Evolutionary conservation across 305 asterid genomes (phyloP), one percentile per base, ranked within the genome.

Genomic region (Solanum hybrid): DNA sequence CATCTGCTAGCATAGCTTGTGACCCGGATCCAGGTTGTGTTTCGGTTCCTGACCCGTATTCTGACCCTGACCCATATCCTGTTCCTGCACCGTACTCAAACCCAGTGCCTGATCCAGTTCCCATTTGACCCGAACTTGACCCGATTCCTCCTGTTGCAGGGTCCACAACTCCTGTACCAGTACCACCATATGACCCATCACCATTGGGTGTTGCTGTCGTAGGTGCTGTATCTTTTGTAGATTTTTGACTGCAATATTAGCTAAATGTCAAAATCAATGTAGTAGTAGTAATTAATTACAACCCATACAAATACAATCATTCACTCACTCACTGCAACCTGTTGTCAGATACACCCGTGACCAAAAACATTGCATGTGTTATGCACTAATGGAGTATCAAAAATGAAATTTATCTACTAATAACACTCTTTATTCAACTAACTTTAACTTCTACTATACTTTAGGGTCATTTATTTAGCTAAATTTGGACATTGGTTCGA

Each of bases 141-240:
- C 33, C 78, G 28, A 87, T 40, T 26, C 85, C 90, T 33, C 88
- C 90, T 20, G 89, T 22, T 84, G 86, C 18, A 5, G 91, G 89
- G 80, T 75, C 90, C 24, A 69, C 90, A 12, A 73, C 78, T 36
- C 89, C 94, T 57, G 97, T 80, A 91, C 94, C 94, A 86, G 97
- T 80, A 91, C 93, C 95, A 86, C 83, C 93, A 91, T 90, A 89
- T 87, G 91, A 90, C 87, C 91, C 94, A 42, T 94, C 90, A 67
- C 90, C 96, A 64, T 93, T 84, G 57, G 85, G 83, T 61, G 89
- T 76, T 84, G 98, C 91, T 90, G 93, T 87, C 28, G 96, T 81
- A 40, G 97, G 94, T 5, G 92, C 90, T 8, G 98, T 90, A 91
- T 96, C 98, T 91, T 93, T 94, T 5, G 99, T 92, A 34, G 99